Conservation (phyloP, 2,329 filamentous ascomycete genomes). For the Trichoderma sp. region DNA sequence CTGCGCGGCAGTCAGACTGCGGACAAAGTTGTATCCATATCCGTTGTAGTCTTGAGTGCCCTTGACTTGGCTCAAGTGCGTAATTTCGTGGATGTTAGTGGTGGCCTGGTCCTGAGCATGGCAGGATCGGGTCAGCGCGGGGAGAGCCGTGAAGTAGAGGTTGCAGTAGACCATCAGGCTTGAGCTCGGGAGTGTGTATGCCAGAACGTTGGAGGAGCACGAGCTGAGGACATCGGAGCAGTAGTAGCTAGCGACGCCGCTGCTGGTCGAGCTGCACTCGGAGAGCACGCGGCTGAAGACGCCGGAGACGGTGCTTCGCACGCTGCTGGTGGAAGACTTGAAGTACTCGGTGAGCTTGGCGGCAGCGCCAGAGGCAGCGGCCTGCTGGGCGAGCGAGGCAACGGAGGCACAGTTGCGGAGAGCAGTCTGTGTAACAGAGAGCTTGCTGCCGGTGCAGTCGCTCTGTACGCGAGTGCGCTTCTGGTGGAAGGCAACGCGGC, state of each 20-base stretch:
- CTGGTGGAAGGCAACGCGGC: constrained; percentile 44
- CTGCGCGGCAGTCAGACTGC: constrained; percentile 43
- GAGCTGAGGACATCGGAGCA: constrained; percentile 56
- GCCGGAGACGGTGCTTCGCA: constrained; percentile 48
- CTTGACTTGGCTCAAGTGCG: constrained; percentile 56
- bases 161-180: constrained; percentile 61
- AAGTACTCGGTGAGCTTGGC: constrained; percentile 60
- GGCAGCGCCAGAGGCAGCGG: constrained; percentile 47
- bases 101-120: constrained; percentile 64
- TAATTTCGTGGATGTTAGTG: constrained; percentile 64
- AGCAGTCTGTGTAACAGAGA: constrained; percentile 46
- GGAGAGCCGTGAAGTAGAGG: constrained; percentile 55
- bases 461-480: constrained; percentile 53
- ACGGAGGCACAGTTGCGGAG: constrained; percentile 53
- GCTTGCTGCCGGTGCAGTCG: constrained; percentile 52
- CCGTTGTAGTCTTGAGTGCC: constrained; percentile 59
- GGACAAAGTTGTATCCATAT: constrained; percentile 54
- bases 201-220: constrained; percentile 53
- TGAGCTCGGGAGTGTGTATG: constrained; percentile 56
- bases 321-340: constrained; percentile 50
- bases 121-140: constrained; percentile 49
- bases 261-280: constrained; percentile 52
- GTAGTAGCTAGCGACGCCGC: constrained; percentile 52
- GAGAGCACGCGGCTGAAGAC: constrained; percentile 50
- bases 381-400: constrained; percentile 50